Percentiles rank a stretch among this genome's conserved stretches.
Conservation (phyloP, 805 yeast species). For the Lipomyces orientalis region DNA sequence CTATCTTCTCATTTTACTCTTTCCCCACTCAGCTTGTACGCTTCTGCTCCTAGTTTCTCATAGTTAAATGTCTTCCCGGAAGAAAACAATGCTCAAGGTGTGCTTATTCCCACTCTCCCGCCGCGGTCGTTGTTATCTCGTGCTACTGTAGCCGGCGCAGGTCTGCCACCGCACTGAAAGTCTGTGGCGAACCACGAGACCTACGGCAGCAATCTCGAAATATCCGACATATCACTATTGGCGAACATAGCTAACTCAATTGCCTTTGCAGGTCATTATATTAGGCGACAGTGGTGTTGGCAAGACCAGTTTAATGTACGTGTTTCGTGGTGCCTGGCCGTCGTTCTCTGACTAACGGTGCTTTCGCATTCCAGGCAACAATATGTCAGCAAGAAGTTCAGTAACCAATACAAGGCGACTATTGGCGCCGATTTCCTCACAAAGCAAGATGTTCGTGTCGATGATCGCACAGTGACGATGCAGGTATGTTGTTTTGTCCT, state of each 20-base stretch:
- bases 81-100: conserved; percentile 54
- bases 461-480: conserved; percentile 78
- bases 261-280: conserved; percentile 67
- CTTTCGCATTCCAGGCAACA: conserved; percentile 63
- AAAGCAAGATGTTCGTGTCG: conserved; percentile 78
- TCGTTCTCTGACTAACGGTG: background rate
- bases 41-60: background rate
- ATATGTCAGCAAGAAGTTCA: conserved; percentile 91
- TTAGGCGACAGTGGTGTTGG: conserved; percentile 98
- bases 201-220: background rate
- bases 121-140: background rate
- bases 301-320: conserved; percentile 84
- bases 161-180: background rate
- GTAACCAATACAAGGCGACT: conserved; percentile 95
- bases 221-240: background rate
- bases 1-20: background rate
- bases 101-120: conserved; percentile 15
- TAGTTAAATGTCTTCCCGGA: conserved; percentile 39
- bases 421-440: conserved; percentile 97
- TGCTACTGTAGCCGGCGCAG: background rate
- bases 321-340: background rate
- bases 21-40: background rate
- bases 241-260: conserved; percentile 5
- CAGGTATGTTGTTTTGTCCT: conserved; percentile 41
- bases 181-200: background rate